phyloP scores from a whole-genome alignment of 495 filamentous ascomycete species.

The Penicillium cosmopolitanum region DNA sequence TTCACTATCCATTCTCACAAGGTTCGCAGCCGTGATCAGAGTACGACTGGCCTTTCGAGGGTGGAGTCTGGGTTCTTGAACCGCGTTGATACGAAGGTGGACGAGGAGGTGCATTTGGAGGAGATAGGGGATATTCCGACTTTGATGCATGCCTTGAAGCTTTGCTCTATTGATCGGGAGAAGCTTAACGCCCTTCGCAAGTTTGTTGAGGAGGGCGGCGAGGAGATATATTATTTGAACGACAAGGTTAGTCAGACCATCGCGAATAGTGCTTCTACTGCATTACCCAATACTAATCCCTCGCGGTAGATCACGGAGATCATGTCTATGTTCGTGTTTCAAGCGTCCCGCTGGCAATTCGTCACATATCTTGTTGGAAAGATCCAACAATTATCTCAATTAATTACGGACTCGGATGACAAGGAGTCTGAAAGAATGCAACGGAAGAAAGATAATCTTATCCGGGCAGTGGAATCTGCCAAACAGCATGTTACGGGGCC shows the following conservation, averaged over 20 bases:
- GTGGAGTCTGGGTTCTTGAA: constrained; percentile 40
- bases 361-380: constrained; percentile 65
- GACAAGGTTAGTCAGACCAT: constrained; percentile 51
- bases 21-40: constrained; percentile 45
- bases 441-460: constrained; percentile 47
- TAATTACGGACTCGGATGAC: constrained; percentile 23
- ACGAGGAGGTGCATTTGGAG: constrained; percentile 45
- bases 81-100: constrained; percentile 30
- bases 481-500: constrained; percentile 40
- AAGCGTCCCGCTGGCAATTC: constrained; percentile 79
- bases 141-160: constrained; percentile 66
- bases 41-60: constrained; percentile 32
- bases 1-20: constrained; percentile 73
- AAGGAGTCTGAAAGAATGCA: constrained; percentile 35
- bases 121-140: constrained; percentile 68
- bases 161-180: constrained; percentile 81
- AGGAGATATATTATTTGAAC: constrained; percentile 77
- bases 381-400: constrained; percentile 52
- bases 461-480: constrained; percentile 39
- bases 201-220: constrained; percentile 78
- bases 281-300: constrained; percentile 11
- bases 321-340: constrained; percentile 86
- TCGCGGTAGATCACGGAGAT: constrained; percentile 71
- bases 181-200: constrained; percentile 78
- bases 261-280: not conserved